phyloP scores from a whole-genome alignment of 257 asterid species.

The Solanum ossicruentum region DNA sequence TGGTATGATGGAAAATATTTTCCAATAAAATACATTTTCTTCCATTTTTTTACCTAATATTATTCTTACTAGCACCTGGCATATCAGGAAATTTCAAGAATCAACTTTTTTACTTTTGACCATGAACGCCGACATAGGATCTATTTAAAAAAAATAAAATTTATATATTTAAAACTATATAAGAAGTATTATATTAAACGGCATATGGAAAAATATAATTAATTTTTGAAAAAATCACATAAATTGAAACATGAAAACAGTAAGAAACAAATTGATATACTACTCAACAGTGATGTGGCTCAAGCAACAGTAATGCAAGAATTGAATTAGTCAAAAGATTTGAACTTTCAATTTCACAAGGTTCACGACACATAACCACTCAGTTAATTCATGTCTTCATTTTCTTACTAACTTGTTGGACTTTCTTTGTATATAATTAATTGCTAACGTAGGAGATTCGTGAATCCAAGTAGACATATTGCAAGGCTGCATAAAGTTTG shows the following conservation, averaged over 20 bases:
- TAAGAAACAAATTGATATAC: neutral
- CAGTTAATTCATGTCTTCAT: neutral
- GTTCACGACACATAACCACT: neutral
- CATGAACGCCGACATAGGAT: too few relatives aligned
- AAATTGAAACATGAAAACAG: neutral
- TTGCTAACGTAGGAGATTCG: neutral
- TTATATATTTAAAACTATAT: too few relatives aligned
- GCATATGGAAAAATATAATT: too few relatives aligned
- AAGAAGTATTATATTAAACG: too few relatives aligned
- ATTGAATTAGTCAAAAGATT: neutral
- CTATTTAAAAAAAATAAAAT: too few relatives aligned
- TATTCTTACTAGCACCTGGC: too few relatives aligned
- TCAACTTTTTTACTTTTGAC: neutral
- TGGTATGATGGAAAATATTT: too few relatives aligned
- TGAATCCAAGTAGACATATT: neutral
- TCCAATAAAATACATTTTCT: too few relatives aligned
- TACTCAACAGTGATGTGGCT: neutral
- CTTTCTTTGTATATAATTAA: neutral
- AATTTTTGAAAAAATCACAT: neutral
- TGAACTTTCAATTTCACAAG: neutral
- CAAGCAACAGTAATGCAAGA: neutral
- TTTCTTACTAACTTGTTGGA: neutral
- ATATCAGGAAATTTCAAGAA: too few relatives aligned
- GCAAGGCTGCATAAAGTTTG: neutral
- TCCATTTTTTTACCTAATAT: too few relatives aligned